These are phyloP conservation scores for Wickerhamomyces mucosus DNA, from an alignment of 805 yeast species.

Conservation along the genomic window DNA sequence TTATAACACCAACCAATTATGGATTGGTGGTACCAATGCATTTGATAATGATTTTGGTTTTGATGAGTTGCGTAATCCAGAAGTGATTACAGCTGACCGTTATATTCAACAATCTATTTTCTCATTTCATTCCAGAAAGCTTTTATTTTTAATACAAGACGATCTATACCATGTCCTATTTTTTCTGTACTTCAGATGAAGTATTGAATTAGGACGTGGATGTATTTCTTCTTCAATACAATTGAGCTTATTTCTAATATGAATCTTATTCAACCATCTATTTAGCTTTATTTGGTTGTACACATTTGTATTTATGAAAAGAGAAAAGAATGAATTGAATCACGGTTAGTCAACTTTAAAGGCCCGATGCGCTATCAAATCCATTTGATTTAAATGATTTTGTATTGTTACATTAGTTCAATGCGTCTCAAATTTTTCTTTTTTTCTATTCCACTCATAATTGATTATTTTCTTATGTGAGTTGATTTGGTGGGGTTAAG, in stretches of 20 bases:
- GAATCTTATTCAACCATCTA: too few species aligned
- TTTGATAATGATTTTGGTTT: slow-evolving; percentile 25
- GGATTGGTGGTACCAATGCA: slow-evolving; percentile 7
- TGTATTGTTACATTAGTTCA: slow-evolving; percentile 18
- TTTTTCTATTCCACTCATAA: too few species aligned
- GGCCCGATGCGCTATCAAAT: slow-evolving; percentile 26
- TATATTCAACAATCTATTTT: too few species aligned
- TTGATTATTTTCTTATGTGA: too few species aligned
- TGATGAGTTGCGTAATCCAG: slow-evolving; percentile 38
- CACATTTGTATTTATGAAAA: neutral
- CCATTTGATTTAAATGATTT: slow-evolving; percentile 23
- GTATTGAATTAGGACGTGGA: neutral
- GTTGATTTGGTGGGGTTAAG: too few species aligned
- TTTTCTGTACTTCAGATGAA: neutral
- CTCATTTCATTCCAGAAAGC: slow-evolving; percentile 1
- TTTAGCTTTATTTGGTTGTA: neutral
- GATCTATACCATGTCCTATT: slow-evolving; percentile 3
- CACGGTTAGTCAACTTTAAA: slow-evolving; percentile 7
- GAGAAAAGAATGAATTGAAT: slow-evolving; percentile 1
- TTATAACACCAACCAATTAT: too few species aligned
- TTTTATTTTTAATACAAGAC: neutral
- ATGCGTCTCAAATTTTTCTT: too few species aligned
- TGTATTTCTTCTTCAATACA: neutral
- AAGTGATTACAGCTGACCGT: slow-evolving; percentile 30
- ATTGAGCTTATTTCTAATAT: neutral